phyloP scores from a whole-genome alignment of 352 stramenopile genomes.

The Pythium grandisporangium region DNA sequence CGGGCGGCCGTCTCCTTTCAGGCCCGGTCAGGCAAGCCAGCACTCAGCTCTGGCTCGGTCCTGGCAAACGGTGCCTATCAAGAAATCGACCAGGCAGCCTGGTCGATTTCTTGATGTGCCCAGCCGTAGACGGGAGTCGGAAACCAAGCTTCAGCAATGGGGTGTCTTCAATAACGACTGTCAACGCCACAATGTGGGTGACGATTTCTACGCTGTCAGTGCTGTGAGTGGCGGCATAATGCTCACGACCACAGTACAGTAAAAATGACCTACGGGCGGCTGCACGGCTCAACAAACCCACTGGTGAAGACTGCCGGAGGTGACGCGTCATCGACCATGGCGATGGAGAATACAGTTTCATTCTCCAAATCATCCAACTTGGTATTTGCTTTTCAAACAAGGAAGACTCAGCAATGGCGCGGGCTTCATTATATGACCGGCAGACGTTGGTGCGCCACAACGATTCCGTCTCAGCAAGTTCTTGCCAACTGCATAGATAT shows the following conservation, averaged over 20 bases:
- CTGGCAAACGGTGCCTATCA: slow-evolving; percentile 1
- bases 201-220: slow-evolving; percentile 1
- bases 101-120: slow-evolving; percentile 1
- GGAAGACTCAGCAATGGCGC: not conserved
- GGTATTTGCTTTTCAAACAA: not conserved
- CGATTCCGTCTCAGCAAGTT: too few relatives aligned
- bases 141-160: not conserved
- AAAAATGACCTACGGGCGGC: not conserved
- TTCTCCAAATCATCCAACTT: slow-evolving; percentile 1
- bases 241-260: not conserved
- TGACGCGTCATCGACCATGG: slow-evolving; percentile 1
- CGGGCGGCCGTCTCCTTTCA: not conserved
- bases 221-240: not conserved
- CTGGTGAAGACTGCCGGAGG: not conserved
- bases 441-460: too few relatives aligned
- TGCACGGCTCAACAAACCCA: slow-evolving; percentile 1
- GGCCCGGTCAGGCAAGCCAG: not conserved
- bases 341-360: slow-evolving; percentile 2
- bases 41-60: not conserved
- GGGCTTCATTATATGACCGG: not conserved
- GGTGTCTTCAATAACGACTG: slow-evolving; percentile 1
- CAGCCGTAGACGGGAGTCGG: not conserved
- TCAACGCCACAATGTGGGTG: not conserved
- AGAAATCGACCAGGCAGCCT: not conserved
- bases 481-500: too few relatives aligned